These are phyloP conservation scores for Phytophthora europaea DNA, from an alignment of 352 stramenopile species.

Conservation along the genomic window DNA sequence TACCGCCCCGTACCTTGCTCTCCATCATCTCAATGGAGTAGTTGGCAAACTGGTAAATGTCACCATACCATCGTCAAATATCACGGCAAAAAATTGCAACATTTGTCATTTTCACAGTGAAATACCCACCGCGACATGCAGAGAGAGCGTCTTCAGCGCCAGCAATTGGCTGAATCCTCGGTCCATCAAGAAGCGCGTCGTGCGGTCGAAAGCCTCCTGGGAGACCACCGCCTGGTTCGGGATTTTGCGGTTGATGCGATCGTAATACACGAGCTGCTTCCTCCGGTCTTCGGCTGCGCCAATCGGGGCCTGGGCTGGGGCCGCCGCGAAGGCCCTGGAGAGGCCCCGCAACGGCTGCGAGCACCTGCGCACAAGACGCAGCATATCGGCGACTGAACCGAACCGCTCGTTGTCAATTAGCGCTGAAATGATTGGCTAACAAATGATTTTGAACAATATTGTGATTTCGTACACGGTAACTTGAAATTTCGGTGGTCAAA, in stretches of 20 bases:
- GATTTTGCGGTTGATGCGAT: conserved; percentile 51
- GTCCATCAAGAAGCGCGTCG: conserved; percentile 39
- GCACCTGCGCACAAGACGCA: conserved; percentile 7
- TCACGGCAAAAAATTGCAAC: background rate
- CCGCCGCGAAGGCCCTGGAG: conserved; percentile 7
- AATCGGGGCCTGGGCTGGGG: conserved; percentile 7
- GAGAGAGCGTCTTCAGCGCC: conserved; percentile 44
- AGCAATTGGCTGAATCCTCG: conserved; percentile 41
- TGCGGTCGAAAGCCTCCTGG: conserved; percentile 41
- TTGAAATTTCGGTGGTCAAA: background rate
- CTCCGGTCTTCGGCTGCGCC: background rate
- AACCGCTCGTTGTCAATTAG: background rate
- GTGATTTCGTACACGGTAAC: background rate
- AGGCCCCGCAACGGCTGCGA: conserved; percentile 9
- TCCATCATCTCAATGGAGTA: conserved; percentile 48
- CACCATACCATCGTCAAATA: background rate
- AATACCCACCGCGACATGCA: conserved; percentile 41
- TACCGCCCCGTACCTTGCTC: conserved; percentile 39
- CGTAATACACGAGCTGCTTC: conserved; percentile 41
- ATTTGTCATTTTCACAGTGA: background rate
- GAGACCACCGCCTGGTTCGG: conserved; percentile 25
- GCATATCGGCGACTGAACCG: conserved; percentile 8
- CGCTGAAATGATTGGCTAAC: background rate
- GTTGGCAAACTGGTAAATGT: conserved; percentile 29
- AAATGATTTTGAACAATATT: background rate